A percentile compares a stretch with the other conserved stretches of the same genome.
Conservation (phyloP, 768 basidiomycete species). For the Calocybe indica region DNA sequence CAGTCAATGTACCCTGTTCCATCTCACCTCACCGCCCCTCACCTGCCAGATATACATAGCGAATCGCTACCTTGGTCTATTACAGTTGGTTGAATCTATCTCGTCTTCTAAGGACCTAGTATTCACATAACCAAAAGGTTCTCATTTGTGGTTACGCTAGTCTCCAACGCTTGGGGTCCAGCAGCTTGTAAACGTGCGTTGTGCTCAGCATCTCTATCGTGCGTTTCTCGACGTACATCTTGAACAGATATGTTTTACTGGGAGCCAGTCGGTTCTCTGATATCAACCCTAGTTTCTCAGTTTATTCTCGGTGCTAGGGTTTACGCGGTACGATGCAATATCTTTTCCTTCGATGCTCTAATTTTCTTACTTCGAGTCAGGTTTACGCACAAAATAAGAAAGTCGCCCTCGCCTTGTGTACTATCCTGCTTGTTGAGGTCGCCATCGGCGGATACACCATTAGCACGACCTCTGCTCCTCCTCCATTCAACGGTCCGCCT, state of each 20-base stretch:
- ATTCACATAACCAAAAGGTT: constrained; percentile 11
- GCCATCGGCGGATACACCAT: constrained; percentile 11
- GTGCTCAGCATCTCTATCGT: neutral
- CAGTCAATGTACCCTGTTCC: no score
- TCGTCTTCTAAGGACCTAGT: constrained; percentile 5
- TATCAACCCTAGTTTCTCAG: constrained; percentile 18
- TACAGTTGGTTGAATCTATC: constrained; percentile 11
- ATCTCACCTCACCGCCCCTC: no score
- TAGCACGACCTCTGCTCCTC: constrained; percentile 8
- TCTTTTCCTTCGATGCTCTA: neutral
- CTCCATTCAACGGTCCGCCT: constrained; percentile 7
- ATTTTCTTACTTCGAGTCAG: constrained; percentile 2
- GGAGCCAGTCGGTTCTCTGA: constrained; percentile 18
- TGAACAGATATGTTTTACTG: constrained; percentile 14
- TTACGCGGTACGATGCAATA: constrained; percentile 12
- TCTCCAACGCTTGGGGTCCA: no score
- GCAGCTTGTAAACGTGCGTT: constrained; percentile 12
- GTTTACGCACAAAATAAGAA: constrained; percentile 11
- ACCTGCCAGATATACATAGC: constrained; percentile 5
- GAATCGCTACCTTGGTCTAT: constrained; percentile 19
- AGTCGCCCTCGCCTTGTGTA: constrained; percentile 7
- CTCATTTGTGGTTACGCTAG: neutral
- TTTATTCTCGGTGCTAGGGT: constrained; percentile 18
- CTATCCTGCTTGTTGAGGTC: constrained; percentile 11
- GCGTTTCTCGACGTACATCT: neutral